These are phyloP conservation scores for Solanum aculeatissimum DNA, from an alignment of 305 asterid species.

Conservation along the genomic window DNA sequence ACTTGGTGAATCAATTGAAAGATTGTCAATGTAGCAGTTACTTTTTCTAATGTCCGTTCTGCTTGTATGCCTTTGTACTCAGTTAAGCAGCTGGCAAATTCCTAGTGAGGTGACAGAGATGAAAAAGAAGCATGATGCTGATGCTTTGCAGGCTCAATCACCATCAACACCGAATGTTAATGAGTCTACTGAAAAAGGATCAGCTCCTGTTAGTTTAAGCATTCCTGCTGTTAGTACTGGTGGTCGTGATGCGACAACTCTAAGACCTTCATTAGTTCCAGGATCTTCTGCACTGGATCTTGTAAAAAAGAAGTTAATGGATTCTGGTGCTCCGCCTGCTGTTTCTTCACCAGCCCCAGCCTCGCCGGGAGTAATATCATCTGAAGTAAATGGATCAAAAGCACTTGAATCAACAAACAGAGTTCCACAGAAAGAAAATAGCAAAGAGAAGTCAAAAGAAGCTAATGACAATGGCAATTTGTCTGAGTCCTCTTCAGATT, in stretches of 20 bases:
- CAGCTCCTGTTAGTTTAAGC: conserved; percentile 58
- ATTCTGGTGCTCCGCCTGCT: conserved; percentile 56
- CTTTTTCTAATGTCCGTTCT: background rate
- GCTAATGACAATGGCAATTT: conserved; percentile 56
- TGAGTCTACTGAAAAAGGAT: conserved; percentile 48
- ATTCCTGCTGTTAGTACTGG: conserved; percentile 91
- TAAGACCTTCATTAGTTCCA: conserved; percentile 41
- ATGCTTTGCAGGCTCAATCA: conserved; percentile 48
- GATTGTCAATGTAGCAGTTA: background rate
- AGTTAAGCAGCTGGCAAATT: conserved; percentile 98
- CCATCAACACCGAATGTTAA: conserved; percentile 30
- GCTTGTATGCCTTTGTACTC: conserved; percentile 18
- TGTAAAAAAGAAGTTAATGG: conserved; percentile 94
- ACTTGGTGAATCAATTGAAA: background rate
- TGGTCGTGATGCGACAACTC: conserved; percentile 84
- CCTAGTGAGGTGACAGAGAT: conserved; percentile 74
- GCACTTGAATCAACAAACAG: conserved; percentile 29
- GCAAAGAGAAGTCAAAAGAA: conserved; percentile 57
- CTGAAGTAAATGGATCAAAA: conserved; percentile 64
- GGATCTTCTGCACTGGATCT: conserved; percentile 91
- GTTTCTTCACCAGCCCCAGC: conserved; percentile 48
- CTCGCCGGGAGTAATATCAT: conserved; percentile 32
- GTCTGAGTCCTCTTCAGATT: conserved; percentile 83
- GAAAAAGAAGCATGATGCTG: conserved; percentile 66
- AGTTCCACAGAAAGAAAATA: conserved; percentile 48